A percentile compares a stretch with the other conserved stretches of the same genome.
phyloP scores from a whole-genome alignment of 1,284 basidiomycete genomes.

The Laetiporus sulphureus region DNA sequence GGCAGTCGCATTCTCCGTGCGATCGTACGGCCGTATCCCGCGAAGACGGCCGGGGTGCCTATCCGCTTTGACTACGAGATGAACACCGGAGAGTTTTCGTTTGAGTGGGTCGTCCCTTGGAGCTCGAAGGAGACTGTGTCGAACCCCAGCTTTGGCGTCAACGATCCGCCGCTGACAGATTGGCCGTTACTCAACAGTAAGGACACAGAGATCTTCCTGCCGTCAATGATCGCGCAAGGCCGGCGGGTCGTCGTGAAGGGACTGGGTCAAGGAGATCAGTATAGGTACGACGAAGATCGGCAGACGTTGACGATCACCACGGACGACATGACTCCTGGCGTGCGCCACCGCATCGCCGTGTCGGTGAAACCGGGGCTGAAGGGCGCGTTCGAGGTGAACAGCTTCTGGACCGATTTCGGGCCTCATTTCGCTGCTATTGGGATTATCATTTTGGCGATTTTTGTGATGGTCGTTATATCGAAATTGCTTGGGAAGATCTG shows the following conservation, averaged over 20 bases:
- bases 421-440: constrained; percentile 9
- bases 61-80: constrained; percentile 64
- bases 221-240: constrained; percentile 51
- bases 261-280: constrained; percentile 39
- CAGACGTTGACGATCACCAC: constrained; percentile 67
- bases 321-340: constrained; percentile 35
- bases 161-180: constrained; percentile 31
- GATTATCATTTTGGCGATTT: constrained; percentile 11
- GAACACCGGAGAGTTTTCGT: constrained; percentile 56
- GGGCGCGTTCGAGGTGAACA: constrained; percentile 49
- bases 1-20: constrained; percentile 76
- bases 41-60: constrained; percentile 73
- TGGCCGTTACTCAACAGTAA: constrained; percentile 38
- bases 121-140: constrained; percentile 5
- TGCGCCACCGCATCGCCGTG: constrained; percentile 43
- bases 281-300: constrained; percentile 46
- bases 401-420: constrained; percentile 60
- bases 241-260: constrained; percentile 53
- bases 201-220: constrained; percentile 80
- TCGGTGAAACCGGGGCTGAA: constrained; percentile 46
- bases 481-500: too few relatives aligned
- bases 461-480: too few relatives aligned
- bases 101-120: constrained; percentile 49
- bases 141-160: constrained; percentile 15
- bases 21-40: constrained; percentile 75